A percentile compares a stretch with the other conserved stretches of the same genome.
phyloP scores from a whole-genome alignment of 768 basidiomycete species.

The Lyophyllum atratum region DNA sequence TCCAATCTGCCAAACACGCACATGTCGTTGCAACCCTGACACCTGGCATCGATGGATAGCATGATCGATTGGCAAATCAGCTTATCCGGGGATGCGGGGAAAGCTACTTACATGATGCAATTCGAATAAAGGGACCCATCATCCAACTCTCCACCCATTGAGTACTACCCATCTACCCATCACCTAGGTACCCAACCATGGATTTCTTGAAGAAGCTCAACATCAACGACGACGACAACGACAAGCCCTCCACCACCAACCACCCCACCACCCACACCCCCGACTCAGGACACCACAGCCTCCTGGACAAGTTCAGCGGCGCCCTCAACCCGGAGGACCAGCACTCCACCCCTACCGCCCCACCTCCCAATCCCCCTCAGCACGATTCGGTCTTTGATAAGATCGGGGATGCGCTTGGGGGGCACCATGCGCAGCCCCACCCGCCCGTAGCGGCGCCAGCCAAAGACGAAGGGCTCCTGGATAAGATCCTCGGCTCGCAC shows the following conservation, averaged over 20 bases:
- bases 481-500: background rate
- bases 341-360: background rate
- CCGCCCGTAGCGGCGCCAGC: background rate
- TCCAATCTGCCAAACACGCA: too few species aligned
- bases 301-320: background rate
- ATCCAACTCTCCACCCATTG: too few species aligned
- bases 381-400: background rate
- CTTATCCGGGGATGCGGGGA: background rate
- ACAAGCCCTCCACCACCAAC: background rate
- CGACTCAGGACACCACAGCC: background rate
- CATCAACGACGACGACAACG: background rate
- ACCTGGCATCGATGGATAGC: background rate
- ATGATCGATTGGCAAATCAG: background rate
- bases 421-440: background rate
- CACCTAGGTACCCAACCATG: background rate
- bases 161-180: too few species aligned
- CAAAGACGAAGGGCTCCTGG: background rate
- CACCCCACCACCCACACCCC: too few species aligned
- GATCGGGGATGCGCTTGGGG: background rate
- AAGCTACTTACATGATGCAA: background rate
- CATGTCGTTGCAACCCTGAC: too few species aligned
- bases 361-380: background rate
- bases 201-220: background rate
- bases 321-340: background rate
- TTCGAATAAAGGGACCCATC: too few species aligned